These are phyloP conservation scores for Colletotrichum sp. DNA, from an alignment of 2,329 filamentous ascomycete genomes.

Conservation along the genomic window DNA sequence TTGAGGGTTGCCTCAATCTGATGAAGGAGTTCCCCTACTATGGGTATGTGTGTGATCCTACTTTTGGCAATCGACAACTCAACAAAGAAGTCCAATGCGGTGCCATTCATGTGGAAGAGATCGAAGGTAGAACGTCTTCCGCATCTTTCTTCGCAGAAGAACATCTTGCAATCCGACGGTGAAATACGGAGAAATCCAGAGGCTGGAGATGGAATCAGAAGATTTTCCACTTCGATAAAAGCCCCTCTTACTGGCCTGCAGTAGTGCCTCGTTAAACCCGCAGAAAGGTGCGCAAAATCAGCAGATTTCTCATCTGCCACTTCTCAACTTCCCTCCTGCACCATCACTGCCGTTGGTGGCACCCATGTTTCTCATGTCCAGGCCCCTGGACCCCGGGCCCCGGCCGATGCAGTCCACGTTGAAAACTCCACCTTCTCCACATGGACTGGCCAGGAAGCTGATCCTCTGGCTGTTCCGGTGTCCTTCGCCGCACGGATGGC, in stretches of 20 bases:
- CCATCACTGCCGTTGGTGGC: background rate
- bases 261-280: background rate
- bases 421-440: background rate
- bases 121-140: accelerated
- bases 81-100: background rate
- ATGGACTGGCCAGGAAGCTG: background rate
- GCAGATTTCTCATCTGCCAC: background rate
- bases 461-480: background rate
- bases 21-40: background rate
- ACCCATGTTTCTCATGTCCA: background rate
- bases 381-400: background rate
- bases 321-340: background rate
- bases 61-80: background rate
- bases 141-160: too few relatives aligned
- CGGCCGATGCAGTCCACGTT: background rate
- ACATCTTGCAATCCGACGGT: background rate
- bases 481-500: background rate
- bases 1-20: background rate
- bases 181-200: background rate
- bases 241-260: background rate
- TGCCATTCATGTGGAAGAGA: background rate
- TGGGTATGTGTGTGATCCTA: background rate
- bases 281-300: background rate
- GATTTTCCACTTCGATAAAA: background rate
- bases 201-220: background rate